Evolutionary conservation across 2,329 filamentous ascomycete species (phyloP).

Genomic region (Plenodomus lindquistii): DNA sequence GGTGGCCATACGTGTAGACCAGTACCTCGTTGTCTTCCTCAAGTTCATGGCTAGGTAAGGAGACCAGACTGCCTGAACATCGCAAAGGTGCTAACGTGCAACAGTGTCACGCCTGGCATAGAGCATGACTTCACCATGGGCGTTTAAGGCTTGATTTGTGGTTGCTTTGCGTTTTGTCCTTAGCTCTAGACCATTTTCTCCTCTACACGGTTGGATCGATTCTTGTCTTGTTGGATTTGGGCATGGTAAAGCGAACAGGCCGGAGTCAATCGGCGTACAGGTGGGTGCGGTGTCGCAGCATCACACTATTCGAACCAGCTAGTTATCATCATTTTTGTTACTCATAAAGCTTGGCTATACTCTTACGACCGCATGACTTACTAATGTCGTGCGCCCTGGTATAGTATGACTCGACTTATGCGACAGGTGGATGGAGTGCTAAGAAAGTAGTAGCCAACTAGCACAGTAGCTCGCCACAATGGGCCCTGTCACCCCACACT

Average conservation of each 20-base stretch:
- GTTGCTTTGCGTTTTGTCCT: background rate
- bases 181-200: background rate
- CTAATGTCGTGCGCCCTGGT: too few species aligned
- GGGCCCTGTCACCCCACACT: too few species aligned
- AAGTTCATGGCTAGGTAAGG: constrained; percentile 66
- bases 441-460: too few species aligned
- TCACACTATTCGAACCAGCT: background rate
- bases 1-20: constrained; percentile 82
- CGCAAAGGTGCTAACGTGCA: constrained; percentile 64
- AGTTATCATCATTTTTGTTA: too few species aligned
- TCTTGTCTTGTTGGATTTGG: background rate
- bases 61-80: background rate
- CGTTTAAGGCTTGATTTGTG: constrained; percentile 56
- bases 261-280: background rate
- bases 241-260: background rate
- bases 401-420: too few species aligned
- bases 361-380: too few species aligned
- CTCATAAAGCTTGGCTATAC: too few species aligned
- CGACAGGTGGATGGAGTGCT: too few species aligned
- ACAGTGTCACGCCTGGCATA: constrained; percentile 90
- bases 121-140: constrained; percentile 99
- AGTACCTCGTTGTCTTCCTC: constrained; percentile 84
- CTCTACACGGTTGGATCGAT: background rate
- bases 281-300: background rate
- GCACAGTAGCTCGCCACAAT: too few species aligned